Conservation (phyloP, 192 early-diverging fungal species). For the Coemansia reversa region DNA sequence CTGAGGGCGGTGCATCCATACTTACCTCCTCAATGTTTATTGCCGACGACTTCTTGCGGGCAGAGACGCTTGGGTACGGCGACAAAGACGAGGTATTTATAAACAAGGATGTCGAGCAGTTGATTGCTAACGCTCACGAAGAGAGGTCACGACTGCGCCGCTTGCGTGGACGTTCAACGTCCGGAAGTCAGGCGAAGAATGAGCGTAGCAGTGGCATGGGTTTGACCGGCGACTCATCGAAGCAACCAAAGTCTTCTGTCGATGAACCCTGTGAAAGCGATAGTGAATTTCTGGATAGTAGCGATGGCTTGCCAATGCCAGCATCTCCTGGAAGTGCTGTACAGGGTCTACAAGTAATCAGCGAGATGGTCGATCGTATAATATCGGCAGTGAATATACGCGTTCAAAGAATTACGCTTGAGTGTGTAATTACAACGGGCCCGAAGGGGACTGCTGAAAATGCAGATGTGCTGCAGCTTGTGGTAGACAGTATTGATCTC, state of each 20-base stretch:
- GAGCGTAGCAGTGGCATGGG: constrained; percentile 1
- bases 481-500: constrained; percentile 48
- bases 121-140: constrained; percentile 49
- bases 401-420: constrained; percentile 47
- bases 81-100: constrained; percentile 60
- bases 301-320: constrained; percentile 34
- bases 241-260: constrained; percentile 1
- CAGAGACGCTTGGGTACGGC: constrained; percentile 61
- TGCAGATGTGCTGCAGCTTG: constrained; percentile 41
- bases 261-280: constrained; percentile 7
- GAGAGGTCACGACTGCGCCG: constrained; percentile 44
- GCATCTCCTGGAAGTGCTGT: constrained; percentile 43
- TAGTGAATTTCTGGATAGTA: constrained; percentile 28
- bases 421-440: constrained; percentile 25
- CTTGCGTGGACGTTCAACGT: constrained; percentile 8
- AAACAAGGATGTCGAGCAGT: constrained; percentile 54
- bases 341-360: constrained; percentile 73
- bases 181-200: not conserved
- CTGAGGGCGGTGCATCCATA: constrained; percentile 65
- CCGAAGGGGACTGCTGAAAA: constrained; percentile 18
- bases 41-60: constrained; percentile 82
- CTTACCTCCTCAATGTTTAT: constrained; percentile 81
- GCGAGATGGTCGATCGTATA: constrained; percentile 81
- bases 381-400: constrained; percentile 76
- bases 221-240: not conserved